These are phyloP conservation scores for Fusarium denticulatum DNA, from an alignment of 2,329 filamentous ascomycete genomes.

Conservation along the genomic window DNA sequence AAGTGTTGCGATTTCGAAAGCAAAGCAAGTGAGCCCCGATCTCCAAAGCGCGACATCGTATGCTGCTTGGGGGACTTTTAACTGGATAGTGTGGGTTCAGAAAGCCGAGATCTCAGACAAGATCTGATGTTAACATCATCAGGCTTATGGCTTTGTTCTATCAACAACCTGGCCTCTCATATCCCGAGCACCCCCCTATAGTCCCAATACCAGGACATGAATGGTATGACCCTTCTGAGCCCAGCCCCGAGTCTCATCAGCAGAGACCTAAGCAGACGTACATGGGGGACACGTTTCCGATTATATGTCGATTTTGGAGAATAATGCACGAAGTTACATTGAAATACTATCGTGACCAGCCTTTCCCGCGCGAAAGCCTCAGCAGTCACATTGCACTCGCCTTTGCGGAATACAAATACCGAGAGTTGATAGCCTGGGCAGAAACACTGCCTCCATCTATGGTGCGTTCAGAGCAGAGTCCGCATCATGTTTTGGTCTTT, in stretches of 20 bases:
- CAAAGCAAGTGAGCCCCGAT: conserved; percentile 1
- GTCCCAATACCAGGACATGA: conserved; percentile 30
- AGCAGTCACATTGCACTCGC: conserved; percentile 20
- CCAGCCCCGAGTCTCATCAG: not conserved
- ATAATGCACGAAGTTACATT: conserved; percentile 49
- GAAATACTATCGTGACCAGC: conserved; percentile 40
- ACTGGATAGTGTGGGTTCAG: conserved; percentile 50
- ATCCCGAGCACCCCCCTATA: conserved; percentile 34
- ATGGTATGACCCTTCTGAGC: not conserved
- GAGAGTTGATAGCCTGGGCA: conserved; percentile 52
- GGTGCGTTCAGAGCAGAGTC: conserved; percentile 37
- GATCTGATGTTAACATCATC: not conserved
- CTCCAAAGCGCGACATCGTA: conserved; percentile 28
- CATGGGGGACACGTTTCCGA: conserved; percentile 45
- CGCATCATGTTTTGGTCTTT: conserved; percentile 50
- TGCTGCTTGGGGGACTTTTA: conserved; percentile 49
- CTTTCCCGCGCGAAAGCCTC: not conserved
- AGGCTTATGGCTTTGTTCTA: conserved; percentile 31
- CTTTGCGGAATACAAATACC: conserved; percentile 51
- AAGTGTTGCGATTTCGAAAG: conserved; percentile 1
- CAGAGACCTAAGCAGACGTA: conserved; percentile 17
- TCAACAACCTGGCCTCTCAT: conserved; percentile 42
- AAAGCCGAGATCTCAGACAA: not conserved
- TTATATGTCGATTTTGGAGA: conserved; percentile 50
- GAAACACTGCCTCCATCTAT: conserved; percentile 45